Base-by-base conservation (phyloP, 805 yeast species). In the Metschnikowia peoriensis region DNA sequence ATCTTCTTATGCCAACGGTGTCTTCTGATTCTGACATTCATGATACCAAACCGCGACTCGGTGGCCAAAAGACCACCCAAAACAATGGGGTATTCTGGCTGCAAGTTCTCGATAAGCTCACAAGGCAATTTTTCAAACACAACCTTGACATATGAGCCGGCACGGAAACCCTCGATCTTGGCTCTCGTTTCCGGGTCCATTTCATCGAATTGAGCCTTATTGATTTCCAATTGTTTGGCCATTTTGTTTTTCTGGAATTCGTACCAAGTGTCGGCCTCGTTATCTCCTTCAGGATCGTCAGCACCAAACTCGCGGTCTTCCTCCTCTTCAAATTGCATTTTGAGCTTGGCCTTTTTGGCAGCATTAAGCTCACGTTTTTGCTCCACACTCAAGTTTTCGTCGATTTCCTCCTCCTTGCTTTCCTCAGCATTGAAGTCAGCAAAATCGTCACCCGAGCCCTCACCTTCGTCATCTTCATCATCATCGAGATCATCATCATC, bases 1-100 rank as follows among this genome's bases (percentile, higher is more conserved):
- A 96, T 89, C 79, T 91, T 91, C 67, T 91, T 93, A 72, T 94
- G 97, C 99, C 99, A 94, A 76, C 99, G 85, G 68, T 94, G 99
- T 71, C 97, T 85, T 83, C 97, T 91, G 55, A 94, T 83, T 74
- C 98, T 84, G 45, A 89, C 97, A 66, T 89, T 93, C 73, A 91
- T 78, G 64, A 88, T 86, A 6, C 99, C 99, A 66, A 92, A 93
- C 65, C 96, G 80, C 52, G 91, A 87, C 67, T 94, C 99, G 6
- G 96, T 89, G 38, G 94, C 83, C 54, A 93, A 75, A 52, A 94
- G 74, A 2, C 98, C 97, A 53, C 99, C 99, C 61, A 96, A 72
- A 15, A 94, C 81, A 29, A 94, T 77, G 11, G 99, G 98, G 64
- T 75, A 91, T 41, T 73, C 78, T 1, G 99, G 96, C 63, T 90